Conservation (phyloP, 2,329 filamentous ascomycete species). For the Byssochlamys sp. region DNA sequence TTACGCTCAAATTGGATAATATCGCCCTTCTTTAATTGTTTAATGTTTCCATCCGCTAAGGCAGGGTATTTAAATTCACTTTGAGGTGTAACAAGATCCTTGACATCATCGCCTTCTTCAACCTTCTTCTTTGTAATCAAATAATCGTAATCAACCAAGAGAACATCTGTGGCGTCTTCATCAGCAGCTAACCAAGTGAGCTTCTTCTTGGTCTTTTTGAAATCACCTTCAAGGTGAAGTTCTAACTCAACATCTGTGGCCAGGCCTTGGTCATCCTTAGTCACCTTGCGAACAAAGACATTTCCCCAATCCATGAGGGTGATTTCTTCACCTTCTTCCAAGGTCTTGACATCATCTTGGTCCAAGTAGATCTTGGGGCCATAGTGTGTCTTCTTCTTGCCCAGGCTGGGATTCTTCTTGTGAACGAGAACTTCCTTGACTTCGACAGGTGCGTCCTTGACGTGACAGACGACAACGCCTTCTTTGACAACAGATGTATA, state of each 20-base stretch:
- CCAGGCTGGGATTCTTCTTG: too few species aligned
- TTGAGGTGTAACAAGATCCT: constrained; percentile 77
- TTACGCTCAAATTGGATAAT: constrained; percentile 93
- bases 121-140: constrained; percentile 91
- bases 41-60: constrained; percentile 70
- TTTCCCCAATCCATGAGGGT: constrained; percentile 93
- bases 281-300: constrained; percentile 41
- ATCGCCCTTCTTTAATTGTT: constrained; percentile 69
- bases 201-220: constrained; percentile 94
- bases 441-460: constrained; percentile 77
- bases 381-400: too few species aligned
- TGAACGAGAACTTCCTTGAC: constrained; percentile 74
- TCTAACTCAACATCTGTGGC: constrained; percentile 68
- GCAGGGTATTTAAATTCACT: constrained; percentile 65
- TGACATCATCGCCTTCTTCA: constrained; percentile 74
- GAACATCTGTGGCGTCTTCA: constrained; percentile 68
- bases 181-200: constrained; percentile 80
- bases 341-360: constrained; percentile 72
- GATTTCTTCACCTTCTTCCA: constrained; percentile 79
- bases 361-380: constrained; percentile 69
- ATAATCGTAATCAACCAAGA: constrained; percentile 93
- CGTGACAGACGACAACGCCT: constrained; percentile 65
- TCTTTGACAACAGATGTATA: constrained; percentile 64
- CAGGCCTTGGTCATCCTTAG: constrained; percentile 37
- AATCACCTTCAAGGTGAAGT: constrained; percentile 82